Conservation (phyloP, 352 stramenopile species). For the Pythium diclinum region DNA sequence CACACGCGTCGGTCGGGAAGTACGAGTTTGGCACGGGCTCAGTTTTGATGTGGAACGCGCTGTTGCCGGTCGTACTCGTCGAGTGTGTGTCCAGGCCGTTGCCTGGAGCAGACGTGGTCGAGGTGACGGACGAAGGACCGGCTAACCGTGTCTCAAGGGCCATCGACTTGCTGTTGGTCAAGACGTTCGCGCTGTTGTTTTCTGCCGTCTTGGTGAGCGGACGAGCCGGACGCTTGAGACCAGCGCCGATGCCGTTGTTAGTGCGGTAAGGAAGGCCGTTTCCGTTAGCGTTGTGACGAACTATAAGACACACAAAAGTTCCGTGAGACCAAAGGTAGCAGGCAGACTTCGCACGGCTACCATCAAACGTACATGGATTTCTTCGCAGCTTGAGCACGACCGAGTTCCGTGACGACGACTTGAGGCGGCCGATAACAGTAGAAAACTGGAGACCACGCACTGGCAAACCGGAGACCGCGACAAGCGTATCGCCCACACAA, state of each 20-base stretch:
- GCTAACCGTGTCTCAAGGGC: constrained; percentile 65
- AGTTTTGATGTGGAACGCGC: constrained; percentile 43
- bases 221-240: constrained; percentile 52
- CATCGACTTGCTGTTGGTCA: constrained; percentile 64
- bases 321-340: not conserved
- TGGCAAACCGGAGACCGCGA: constrained; percentile 65
- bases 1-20: constrained; percentile 58
- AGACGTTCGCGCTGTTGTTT: constrained; percentile 72
- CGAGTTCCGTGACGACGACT: constrained; percentile 75
- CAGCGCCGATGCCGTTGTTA: constrained; percentile 13
- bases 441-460: constrained; percentile 80
- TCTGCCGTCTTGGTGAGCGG: constrained; percentile 48
- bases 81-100: constrained; percentile 4
- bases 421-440: constrained; percentile 75
- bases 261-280: constrained; percentile 40
- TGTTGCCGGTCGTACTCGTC: constrained; percentile 16
- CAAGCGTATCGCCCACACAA: constrained; percentile 73
- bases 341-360: too few species aligned
- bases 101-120: not conserved
- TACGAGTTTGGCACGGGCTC: constrained; percentile 68
- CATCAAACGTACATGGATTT: constrained; percentile 83
- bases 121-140: not conserved
- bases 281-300: constrained; percentile 61
- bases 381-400: constrained; percentile 75
- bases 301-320: constrained; percentile 19